Base-by-base conservation (phyloP, 2,329 filamentous ascomycete species). In the Diaporthe capsici region DNA sequence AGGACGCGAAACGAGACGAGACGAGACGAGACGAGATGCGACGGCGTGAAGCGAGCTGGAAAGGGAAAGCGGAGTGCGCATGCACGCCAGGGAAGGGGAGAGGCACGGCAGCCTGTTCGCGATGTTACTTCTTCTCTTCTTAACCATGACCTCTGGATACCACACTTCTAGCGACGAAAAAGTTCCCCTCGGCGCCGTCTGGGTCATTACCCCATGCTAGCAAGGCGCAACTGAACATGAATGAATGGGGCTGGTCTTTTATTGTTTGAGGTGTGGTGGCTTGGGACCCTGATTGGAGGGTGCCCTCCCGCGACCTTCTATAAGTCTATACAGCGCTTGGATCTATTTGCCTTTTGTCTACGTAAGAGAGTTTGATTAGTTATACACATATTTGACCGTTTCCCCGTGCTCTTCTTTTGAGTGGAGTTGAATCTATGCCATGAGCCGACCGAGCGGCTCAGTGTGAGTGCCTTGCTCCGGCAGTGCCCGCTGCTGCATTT, bases 311-410 rank as follows among this genome's bases (percentile, higher is more conserved):
- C 31, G 53, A 37, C 47, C 51, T 42, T 65, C 55, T 77, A 82
- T 81, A 78, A 80, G 81, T 77, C 81, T 74, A 82, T 77, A 77
- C 76, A 77, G 77, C 73, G 53, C 72, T 63, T 70, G 75, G 60
- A 47, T 76, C 73, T 70, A 75, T 71, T 61, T 74, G 63, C 15
- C 76, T 78, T 76, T 68, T 67, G 65, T 73, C 57, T 76, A 76
- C 47, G 61, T 75, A 72, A 73, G 70, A 63, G 77, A 74, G 34
- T 74, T 49, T 75, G 73, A 47, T 72, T 70, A 58, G 57, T 73
- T 55, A 57, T 65, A 65, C 58, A 73, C 22, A 31, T 39, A 10
- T 65, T 61, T 5, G 9, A 20, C 17, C 39, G 22, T 47, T 34
- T 42, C 20, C 22, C 15, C 9, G 58, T 42, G 47, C 49, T 70